phyloP scores from a whole-genome alignment of 2,329 filamentous ascomycete genomes.

The Paraphaeosphaeria sporulosa region DNA sequence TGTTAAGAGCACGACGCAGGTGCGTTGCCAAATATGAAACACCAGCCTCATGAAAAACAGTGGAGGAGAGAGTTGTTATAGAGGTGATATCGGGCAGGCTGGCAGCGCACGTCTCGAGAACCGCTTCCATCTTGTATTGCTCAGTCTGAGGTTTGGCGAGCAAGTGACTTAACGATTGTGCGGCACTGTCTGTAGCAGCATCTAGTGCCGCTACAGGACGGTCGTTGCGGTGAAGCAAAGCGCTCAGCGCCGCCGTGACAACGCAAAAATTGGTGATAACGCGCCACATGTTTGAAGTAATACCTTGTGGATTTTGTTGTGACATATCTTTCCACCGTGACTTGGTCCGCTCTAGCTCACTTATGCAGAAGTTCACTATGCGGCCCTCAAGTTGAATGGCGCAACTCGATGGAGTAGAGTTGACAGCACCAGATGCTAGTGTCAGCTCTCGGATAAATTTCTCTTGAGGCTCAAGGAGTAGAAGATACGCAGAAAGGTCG shows the following conservation, averaged over 20 bases:
- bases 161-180: constrained; percentile 42
- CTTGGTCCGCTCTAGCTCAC: constrained; percentile 55
- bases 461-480: constrained; percentile 44
- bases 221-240: constrained; percentile 27
- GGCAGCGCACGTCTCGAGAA: constrained; percentile 48
- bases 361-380: constrained; percentile 55
- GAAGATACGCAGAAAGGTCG: constrained; percentile 58
- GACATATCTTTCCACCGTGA: constrained; percentile 54
- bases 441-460: constrained; percentile 18
- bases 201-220: constrained; percentile 33
- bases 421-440: constrained; percentile 6
- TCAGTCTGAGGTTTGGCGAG: constrained; percentile 49
- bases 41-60: constrained; percentile 37
- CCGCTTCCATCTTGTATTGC: constrained; percentile 53
- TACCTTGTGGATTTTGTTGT: constrained; percentile 53
- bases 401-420: constrained; percentile 25
- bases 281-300: constrained; percentile 60
- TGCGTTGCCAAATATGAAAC: constrained; percentile 44
- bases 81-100: constrained; percentile 39
- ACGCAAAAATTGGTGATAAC: constrained; percentile 59
- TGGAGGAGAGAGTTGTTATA: constrained; percentile 21
- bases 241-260: constrained; percentile 45
- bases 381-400: constrained; percentile 34
- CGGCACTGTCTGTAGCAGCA: constrained; percentile 29
- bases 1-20: constrained; percentile 39